Percentiles rank a stretch among this genome's conserved stretches.
phyloP scores from a whole-genome alignment of 306 rosid species.

The Quillaja saponaria region DNA sequence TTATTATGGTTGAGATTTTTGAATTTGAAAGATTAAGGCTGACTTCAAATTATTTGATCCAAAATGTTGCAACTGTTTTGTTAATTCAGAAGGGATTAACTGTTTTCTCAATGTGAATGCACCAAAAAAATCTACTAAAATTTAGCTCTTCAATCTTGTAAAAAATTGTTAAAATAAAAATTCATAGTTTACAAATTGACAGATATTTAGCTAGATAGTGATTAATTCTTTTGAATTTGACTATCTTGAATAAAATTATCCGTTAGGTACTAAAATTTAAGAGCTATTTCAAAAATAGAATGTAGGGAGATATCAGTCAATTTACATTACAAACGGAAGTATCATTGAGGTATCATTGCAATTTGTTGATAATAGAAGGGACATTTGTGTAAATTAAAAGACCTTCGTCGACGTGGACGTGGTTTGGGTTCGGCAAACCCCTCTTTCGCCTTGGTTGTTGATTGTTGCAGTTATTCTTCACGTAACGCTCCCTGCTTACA shows the following conservation, averaged over 20 bases:
- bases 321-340: no score
- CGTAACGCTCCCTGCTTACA: slow-evolving; percentile 29
- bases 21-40: no score
- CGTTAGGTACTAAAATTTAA: neutral
- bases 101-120: no score
- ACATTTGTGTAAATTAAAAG: slow-evolving; percentile 19
- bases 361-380: neutral
- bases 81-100: no score
- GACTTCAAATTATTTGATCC: no score
- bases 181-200: no score
- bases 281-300: neutral
- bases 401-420: slow-evolving; percentile 8
- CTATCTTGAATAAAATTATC: neutral
- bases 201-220: neutral
- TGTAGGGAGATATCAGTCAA: neutral
- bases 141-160: no score
- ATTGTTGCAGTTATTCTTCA: slow-evolving; percentile 41
- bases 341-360: neutral
- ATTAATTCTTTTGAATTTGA: neutral
- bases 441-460: slow-evolving; percentile 34
- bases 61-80: no score
- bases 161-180: no score
- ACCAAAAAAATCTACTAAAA: no score
- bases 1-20: no score
- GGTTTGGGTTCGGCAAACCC: slow-evolving; percentile 64